These are phyloP conservation scores for Clathrospora elynae DNA, from an alignment of 2,329 filamentous ascomycete genomes.

Conservation along the genomic window DNA sequence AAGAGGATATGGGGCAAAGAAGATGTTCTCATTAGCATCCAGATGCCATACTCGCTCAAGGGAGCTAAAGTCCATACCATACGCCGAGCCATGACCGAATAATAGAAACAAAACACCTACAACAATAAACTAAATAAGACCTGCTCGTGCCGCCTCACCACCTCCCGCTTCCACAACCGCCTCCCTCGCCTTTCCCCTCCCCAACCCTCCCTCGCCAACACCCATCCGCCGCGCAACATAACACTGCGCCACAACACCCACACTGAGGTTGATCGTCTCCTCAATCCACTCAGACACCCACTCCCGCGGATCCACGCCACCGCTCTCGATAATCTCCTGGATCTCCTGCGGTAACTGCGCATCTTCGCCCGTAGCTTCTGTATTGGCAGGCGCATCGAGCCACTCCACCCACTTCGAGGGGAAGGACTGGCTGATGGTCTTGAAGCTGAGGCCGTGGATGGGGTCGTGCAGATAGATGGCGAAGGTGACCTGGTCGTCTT, in stretches of 20 bases:
- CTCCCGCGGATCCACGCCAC: conserved; percentile 86
- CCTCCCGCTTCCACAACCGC: conserved; percentile 62
- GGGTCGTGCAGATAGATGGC: conserved; percentile 84
- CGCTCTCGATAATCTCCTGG: conserved; percentile 74
- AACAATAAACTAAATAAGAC: conserved; percentile 38
- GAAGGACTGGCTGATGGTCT: conserved; percentile 78
- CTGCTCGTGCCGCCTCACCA: conserved; percentile 65
- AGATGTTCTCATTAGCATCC: conserved; percentile 4
- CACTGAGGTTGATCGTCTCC: conserved; percentile 75
- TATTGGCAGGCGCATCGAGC: conserved; percentile 68
- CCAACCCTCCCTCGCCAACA: conserved; percentile 78
- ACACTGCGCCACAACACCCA: conserved; percentile 88
- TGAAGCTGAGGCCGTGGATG: conserved; percentile 87
- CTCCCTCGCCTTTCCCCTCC: conserved; percentile 62
- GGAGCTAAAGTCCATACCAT: conserved; percentile 1
- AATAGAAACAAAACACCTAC: conserved; percentile 7
- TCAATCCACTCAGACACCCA: conserved; percentile 99
- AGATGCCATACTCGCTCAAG: conserved; percentile 6
- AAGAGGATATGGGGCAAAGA: background rate
- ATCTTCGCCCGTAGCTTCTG: conserved; percentile 49
- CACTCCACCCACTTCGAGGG: conserved; percentile 87
- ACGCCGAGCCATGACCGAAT: conserved; percentile 6
- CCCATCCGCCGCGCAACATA: conserved; percentile 97
- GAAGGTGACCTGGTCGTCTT: conserved; percentile 70
- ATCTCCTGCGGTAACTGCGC: conserved; percentile 79